A percentile compares a stretch with the other conserved stretches of the same genome.
Conservation (phyloP, 805 yeast genomes). For the Saccharomycopsis sp. region DNA sequence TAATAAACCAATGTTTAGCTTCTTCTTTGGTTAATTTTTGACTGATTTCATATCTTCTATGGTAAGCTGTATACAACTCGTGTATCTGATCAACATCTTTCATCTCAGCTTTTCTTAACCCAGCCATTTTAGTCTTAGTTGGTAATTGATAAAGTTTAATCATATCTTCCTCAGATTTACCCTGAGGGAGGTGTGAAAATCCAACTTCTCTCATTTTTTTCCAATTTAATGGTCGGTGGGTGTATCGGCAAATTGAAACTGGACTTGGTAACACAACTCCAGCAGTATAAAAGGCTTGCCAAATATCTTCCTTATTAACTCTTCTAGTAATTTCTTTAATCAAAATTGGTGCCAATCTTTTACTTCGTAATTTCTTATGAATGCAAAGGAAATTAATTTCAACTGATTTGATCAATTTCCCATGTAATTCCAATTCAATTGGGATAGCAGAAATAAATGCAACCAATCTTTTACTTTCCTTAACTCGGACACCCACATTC, state of each 20-base stretch:
- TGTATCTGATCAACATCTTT: conserved; percentile 61
- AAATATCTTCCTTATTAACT: conserved; percentile 73
- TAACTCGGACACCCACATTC: conserved; percentile 91
- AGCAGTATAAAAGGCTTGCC: conserved; percentile 96
- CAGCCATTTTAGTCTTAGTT: conserved; percentile 38
- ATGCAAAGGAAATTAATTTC: conserved; percentile 93
- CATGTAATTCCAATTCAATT: conserved; percentile 53
- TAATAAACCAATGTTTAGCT: conserved; percentile 75
- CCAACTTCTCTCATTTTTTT: conserved; percentile 82
- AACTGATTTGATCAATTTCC: conserved; percentile 50
- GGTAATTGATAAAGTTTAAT: conserved; percentile 55
- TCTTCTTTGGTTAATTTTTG: conserved; percentile 65
- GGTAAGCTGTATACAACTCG: conserved; percentile 53
- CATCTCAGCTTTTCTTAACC: conserved; percentile 45
- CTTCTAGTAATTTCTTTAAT: conserved; percentile 93
- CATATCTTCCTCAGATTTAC: conserved; percentile 61
- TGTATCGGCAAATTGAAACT: conserved; percentile 77
- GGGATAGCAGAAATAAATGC: conserved; percentile 95
- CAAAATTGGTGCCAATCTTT: conserved; percentile 88
- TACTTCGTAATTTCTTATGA: conserved; percentile 89
- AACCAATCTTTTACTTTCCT: conserved; percentile 65
- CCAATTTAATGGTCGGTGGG: conserved; percentile 95
- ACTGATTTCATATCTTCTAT: conserved; percentile 61
- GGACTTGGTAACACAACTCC: conserved; percentile 94
- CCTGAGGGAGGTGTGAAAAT: conserved; percentile 71